Evolutionary conservation across 129 eudicot genomes (phyloP).

Genomic region (sunflower (Helianthus annuus)): DNA sequence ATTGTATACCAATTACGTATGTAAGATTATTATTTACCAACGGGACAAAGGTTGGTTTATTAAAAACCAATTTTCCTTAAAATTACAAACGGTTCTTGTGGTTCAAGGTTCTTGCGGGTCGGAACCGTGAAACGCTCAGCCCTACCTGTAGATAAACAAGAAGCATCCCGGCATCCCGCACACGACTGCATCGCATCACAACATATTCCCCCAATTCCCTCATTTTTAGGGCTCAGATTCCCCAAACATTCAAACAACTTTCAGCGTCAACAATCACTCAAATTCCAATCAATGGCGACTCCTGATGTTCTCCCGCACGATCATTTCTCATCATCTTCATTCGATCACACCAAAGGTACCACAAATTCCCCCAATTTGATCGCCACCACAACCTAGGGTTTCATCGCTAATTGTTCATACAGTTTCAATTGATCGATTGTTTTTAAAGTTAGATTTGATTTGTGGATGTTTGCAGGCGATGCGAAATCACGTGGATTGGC

Average conservation of each 20-base stretch:
- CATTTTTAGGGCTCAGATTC: conserved; percentile 28
- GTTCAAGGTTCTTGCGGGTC: too few relatives aligned
- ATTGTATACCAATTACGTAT: too few relatives aligned
- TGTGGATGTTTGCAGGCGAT: conserved; percentile 54
- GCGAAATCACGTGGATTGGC: conserved; percentile 53
- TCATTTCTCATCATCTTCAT: conserved; percentile 43
- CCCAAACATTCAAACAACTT: background rate
- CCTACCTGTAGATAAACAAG: too few relatives aligned
- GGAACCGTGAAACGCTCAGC: too few relatives aligned
- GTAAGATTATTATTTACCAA: too few relatives aligned
- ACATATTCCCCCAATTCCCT: conserved; percentile 3
- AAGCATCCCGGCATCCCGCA: too few relatives aligned
- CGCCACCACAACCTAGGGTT: background rate
- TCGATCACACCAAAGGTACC: conserved; percentile 51
- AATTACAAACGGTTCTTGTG: too few relatives aligned
- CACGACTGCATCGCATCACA: conserved; percentile 22
- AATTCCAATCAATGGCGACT: conserved; percentile 52
- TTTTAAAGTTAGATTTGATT: conserved; percentile 13
- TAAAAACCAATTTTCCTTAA: too few relatives aligned
- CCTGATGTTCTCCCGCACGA: conserved; percentile 49
- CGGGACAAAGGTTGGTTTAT: too few relatives aligned
- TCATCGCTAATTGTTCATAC: background rate
- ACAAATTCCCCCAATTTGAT: background rate
- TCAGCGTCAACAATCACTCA: background rate
- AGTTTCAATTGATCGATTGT: background rate